Evolutionary conservation across 2,329 filamentous ascomycete species (phyloP), one percentile per base, ranked within the genome.

Genomic region (Daldinia eschscholtzii): DNA sequence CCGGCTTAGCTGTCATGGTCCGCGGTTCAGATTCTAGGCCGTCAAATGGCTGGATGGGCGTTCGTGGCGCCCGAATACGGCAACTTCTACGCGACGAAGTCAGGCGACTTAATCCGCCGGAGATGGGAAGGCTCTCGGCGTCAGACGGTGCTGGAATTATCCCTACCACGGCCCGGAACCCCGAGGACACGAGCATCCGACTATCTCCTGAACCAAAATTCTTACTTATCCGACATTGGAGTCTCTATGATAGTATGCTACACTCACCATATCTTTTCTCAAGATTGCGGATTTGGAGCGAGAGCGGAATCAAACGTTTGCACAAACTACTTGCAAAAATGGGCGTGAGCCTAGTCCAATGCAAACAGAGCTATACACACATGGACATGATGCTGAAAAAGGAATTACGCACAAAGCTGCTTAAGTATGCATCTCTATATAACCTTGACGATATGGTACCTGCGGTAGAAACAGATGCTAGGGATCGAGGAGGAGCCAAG

Each of bases 301-400:
- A 98, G 70, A 88, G 87, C 57, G 96, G 96, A 2, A 87, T 93
- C 60, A 97, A 97, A 79, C 89, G 95, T 58, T 84, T 99, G 20
- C 93, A 98, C 80, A 98, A 98, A 78, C 87, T 99, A 0, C 86
- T 99, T 2, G 96, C 96, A 48, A 99, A 98, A 81, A 99, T 99
- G 95, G 96, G 96, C 35, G 93, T 99, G 62, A 97, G 93, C 76
- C 84, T 98, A 41, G 92, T 91, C 4, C 95, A 99, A 81, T 97
- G 94, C 81, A 94, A 93, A 75, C 96, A 98, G 80, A 95, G 90
- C 78, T 99, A 98, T 78, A 93, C 94, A 0, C 96, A 99, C 80
- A 98, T 99, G 94, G 95, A 98, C 80, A 97, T 98, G 90, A 91
- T 97, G 80, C 84, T 99, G 37, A 99, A 98, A 81, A 91, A 93